Evolutionary conservation across 768 basidiomycete genomes (phyloP).

Genomic region (Lentinula boryana): DNA sequence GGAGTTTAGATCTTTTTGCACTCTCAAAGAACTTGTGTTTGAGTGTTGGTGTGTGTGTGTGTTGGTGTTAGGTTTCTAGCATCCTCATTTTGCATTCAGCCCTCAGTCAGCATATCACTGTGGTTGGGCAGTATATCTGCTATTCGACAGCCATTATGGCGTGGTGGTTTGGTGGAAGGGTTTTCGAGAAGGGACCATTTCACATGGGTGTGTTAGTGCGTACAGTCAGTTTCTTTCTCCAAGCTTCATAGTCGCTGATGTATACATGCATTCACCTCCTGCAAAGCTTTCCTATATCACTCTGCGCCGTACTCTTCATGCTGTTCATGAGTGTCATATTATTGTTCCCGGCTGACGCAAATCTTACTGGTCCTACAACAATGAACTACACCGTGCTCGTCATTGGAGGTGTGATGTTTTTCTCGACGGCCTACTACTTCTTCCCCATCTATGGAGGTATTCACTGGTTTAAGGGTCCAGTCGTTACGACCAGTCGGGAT

Average conservation of each 20-base stretch:
- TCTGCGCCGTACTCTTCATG: conserved; percentile 60
- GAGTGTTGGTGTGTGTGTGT: no score
- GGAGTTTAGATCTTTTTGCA: no score
- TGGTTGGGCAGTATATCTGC: conserved; percentile 22
- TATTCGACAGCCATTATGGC: conserved; percentile 31
- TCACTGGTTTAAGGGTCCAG: conserved; percentile 68
- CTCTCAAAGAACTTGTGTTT: no score
- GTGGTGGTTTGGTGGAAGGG: conserved; percentile 23
- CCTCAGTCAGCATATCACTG: no score
- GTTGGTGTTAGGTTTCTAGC: no score
- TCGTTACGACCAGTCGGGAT: conserved; percentile 15
- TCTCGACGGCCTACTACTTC: conserved; percentile 62
- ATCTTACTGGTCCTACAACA: conserved; percentile 22
- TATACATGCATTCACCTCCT: neutral
- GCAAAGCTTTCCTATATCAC: conserved; percentile 50
- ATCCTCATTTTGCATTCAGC: no score
- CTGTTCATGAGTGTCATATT: conserved; percentile 55
- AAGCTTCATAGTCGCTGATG: no score
- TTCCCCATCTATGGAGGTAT: conserved; percentile 65
- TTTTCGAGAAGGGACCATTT: conserved; percentile 33
- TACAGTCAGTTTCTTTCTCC: neutral
- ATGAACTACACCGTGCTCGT: conserved; percentile 79
- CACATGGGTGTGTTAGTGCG: conserved; percentile 26
- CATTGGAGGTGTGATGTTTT: conserved; percentile 47
- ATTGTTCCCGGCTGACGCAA: conserved; percentile 54